Conservation (phyloP, 2,329 filamentous ascomycete species). For the Metarhizium guizhouense region DNA sequence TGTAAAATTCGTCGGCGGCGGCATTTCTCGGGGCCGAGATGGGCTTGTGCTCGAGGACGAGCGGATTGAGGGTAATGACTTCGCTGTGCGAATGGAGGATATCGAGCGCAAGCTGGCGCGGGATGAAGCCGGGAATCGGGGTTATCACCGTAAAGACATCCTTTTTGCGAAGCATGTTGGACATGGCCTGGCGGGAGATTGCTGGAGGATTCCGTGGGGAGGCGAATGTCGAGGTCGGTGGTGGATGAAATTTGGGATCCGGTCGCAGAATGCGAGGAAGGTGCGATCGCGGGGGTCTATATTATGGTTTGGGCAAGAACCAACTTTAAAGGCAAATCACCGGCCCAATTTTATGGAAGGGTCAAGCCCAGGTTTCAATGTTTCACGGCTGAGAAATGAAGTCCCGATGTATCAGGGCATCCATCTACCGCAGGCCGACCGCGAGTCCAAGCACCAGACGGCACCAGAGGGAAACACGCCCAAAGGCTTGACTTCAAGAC, state of each 20-base stretch:
- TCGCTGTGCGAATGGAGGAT: constrained; percentile 64
- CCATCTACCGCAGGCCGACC: too few species aligned
- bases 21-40: constrained; percentile 60
- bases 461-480: too few species aligned
- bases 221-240: too few species aligned
- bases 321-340: too few species aligned
- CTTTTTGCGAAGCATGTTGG: constrained; percentile 50
- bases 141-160: constrained; percentile 60
- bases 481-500: too few species aligned
- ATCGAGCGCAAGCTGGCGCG: constrained; percentile 62
- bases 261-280: not conserved
- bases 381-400: too few species aligned
- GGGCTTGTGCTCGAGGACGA: constrained; percentile 54
- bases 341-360: too few species aligned
- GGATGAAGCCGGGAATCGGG: constrained; percentile 60
- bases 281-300: not conserved
- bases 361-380: too few species aligned
- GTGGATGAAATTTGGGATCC: not conserved
- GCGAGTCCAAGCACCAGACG: too few species aligned
- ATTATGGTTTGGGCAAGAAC: not conserved
- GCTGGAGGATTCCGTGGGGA: not conserved
- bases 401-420: too few species aligned
- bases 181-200: not conserved
- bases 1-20: constrained; percentile 61
- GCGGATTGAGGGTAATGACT: constrained; percentile 61